Conservation (phyloP, 768 basidiomycete species). For the Arthromyces matolae region DNA sequence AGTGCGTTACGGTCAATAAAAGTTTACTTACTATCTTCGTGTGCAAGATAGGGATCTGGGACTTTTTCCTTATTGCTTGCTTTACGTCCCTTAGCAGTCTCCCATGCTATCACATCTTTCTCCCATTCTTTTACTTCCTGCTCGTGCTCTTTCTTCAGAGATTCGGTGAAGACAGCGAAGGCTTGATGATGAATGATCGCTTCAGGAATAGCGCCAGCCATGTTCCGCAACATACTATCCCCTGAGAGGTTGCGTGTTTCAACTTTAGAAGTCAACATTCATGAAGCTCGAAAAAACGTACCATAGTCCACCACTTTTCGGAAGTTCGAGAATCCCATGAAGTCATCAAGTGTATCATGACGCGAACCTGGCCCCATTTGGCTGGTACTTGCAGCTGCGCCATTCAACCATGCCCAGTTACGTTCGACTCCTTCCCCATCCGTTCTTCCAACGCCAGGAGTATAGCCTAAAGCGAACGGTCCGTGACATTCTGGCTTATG, state of each 20-base stretch:
- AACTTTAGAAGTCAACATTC: constrained; percentile 5
- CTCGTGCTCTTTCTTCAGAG: constrained; percentile 1
- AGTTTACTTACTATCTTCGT: constrained; percentile 5
- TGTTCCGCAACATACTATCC: no score
- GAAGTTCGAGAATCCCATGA: no score
- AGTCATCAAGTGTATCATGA: no score
- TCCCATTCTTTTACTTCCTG: not conserved
- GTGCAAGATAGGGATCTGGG: constrained; percentile 6
- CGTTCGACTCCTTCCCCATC: constrained; percentile 16
- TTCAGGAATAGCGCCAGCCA: constrained; percentile 11
- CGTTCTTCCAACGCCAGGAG: no score
- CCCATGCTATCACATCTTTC: constrained; percentile 4
- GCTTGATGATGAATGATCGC: constrained; percentile 10
- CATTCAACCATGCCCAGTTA: constrained; percentile 22
- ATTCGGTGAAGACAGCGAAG: constrained; percentile 2
- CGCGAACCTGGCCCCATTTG: constrained; percentile 24
- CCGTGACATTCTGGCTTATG: no score
- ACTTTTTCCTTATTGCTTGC: no score
- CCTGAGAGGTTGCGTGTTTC: no score
- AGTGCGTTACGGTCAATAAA: not conserved
- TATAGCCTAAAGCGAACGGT: constrained; percentile 21
- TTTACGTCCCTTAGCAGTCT: constrained; percentile 1
- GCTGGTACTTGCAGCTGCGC: constrained; percentile 12
- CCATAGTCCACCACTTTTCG: constrained; percentile 11
- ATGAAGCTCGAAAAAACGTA: constrained; percentile 4